Evolutionary conservation across 1,284 basidiomycete genomes (phyloP), one percentile per base, ranked within the genome.

Genomic region (Phaffia rhodozyma): DNA sequence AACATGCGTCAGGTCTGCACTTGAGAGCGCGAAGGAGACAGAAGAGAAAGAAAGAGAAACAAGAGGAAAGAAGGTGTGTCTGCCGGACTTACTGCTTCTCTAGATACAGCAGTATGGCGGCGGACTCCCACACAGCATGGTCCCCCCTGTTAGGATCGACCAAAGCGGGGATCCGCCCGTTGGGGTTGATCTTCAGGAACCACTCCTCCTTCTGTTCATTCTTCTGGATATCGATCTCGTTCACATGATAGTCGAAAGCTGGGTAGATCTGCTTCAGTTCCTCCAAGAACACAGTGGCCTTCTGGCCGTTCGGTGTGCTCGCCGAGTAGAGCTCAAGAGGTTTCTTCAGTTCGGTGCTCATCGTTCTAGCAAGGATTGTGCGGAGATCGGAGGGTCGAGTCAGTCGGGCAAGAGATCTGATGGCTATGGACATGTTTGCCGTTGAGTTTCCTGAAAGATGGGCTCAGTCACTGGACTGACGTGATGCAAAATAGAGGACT

Each of bases 91-190:
- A 56, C 61, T 63, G 62, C 50, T 65, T 65, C 34, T 61, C 63
- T 11, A 65, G 55, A 73, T 86, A 87, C 13, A 86, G 73, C 56
- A 86, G 71, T 68, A 87, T 86, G 25, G 83, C 83, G 32, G 82
- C 81, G 2, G 81, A 82, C 74, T 89, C 86, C 66, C 85, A 86
- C 21, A 87, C 79, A 5, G 77, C 71, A 68, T 84, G 84, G 64
- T 82, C 75, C 60, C 78, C 75, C 32, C 80, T 76, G 21, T 74
- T 73, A 61, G 78, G 77, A 70, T 85, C 83, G 50, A 81, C 73
- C 43, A 84, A 72, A 4, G 79, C 79, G 2, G 84, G 84, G 60
- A 86, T 85, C 34, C 83, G 77, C 1, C 84, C 85, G 72, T 82
- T 86, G 43, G 79, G 84, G 72, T 86, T 86, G 69, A 86, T 74